Evolutionary conservation across 495 filamentous ascomycete species (phyloP).

Genomic region (Aspergillus baeticus): DNA sequence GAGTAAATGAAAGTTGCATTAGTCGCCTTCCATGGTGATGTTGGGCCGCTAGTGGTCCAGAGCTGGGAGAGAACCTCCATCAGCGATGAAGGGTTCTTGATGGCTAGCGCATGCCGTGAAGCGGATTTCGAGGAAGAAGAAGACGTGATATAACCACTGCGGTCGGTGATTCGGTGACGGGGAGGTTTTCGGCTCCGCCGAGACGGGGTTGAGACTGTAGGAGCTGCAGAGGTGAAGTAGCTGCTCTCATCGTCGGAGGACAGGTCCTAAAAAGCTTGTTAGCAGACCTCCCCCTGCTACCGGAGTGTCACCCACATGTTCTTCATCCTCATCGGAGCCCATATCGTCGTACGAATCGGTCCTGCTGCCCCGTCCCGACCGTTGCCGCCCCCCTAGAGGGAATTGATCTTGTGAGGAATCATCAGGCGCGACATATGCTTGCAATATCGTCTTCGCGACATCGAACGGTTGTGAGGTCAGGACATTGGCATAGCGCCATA

Average conservation of each 20-base stretch:
- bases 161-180: slow-evolving; percentile 47
- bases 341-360: slow-evolving; percentile 36
- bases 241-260: slow-evolving; percentile 78
- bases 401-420: slow-evolving; percentile 30
- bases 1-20: slow-evolving; percentile 90
- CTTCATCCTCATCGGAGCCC: slow-evolving; percentile 23
- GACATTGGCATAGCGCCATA: slow-evolving; percentile 83
- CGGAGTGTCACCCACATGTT: slow-evolving; percentile 23
- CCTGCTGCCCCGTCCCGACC: slow-evolving; percentile 25
- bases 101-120: slow-evolving; percentile 59
- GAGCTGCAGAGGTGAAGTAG: slow-evolving; percentile 79
- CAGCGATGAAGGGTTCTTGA: slow-evolving; percentile 70
- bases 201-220: slow-evolving; percentile 54
- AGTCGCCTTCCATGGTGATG: slow-evolving; percentile 92
- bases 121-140: slow-evolving; percentile 37
- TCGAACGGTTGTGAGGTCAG: slow-evolving; percentile 94
- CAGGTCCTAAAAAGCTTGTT: slow-evolving; percentile 25
- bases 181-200: slow-evolving; percentile 41
- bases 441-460: slow-evolving; percentile 89
- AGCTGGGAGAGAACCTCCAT: slow-evolving; percentile 77
- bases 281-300: slow-evolving; percentile 4
- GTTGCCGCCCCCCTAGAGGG: slow-evolving; percentile 25
- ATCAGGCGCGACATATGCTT: slow-evolving; percentile 61
- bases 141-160: slow-evolving; percentile 48
- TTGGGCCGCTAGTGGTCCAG: slow-evolving; percentile 85